phyloP scores from a whole-genome alignment of 2,329 filamentous ascomycete species.

The Epichloe uncinata region DNA sequence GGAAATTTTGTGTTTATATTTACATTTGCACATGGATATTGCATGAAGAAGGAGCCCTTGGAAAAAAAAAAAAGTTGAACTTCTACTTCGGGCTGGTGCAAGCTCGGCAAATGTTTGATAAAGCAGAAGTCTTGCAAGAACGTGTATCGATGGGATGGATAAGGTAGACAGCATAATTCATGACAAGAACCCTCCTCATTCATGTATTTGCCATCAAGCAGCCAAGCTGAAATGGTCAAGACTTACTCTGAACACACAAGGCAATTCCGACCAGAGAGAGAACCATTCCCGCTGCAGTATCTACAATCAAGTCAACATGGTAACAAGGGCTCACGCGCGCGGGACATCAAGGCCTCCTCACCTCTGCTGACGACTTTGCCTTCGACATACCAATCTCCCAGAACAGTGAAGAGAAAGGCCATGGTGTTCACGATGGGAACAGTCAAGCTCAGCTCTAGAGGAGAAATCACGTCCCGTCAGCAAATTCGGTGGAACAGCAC shows the following conservation, averaged over 20 bases:
- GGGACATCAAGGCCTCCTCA: slow-evolving; percentile 20
- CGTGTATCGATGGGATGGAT: not conserved
- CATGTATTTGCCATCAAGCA: not conserved
- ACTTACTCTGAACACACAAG: slow-evolving; percentile 64
- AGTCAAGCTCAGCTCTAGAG: slow-evolving; percentile 71
- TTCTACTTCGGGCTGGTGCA: no score
- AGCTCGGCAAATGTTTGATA: no score
- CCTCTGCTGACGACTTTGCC: slow-evolving; percentile 76
- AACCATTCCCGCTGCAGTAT: slow-evolving; percentile 72
- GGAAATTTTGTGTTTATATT: not conserved
- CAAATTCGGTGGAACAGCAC: no score
- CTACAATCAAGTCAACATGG: slow-evolving; percentile 26
- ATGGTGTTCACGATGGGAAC: slow-evolving; percentile 91
- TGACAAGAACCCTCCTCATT: not conserved
- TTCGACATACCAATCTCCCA: slow-evolving; percentile 92
- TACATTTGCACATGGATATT: not conserved
- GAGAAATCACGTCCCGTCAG: not conserved
- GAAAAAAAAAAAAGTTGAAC: no score
- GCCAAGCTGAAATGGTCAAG: slow-evolving; percentile 11
- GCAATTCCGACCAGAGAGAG: slow-evolving; percentile 70
- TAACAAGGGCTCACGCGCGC: not conserved
- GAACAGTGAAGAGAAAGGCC: slow-evolving; percentile 88
- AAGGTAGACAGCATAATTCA: not conserved
- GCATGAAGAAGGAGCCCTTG: no score
- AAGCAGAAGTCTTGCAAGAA: no score